Evolutionary conservation across 805 yeast genomes (phyloP), one percentile per base, ranked within the genome.

Genomic region (Lipomyces lipofer): DNA sequence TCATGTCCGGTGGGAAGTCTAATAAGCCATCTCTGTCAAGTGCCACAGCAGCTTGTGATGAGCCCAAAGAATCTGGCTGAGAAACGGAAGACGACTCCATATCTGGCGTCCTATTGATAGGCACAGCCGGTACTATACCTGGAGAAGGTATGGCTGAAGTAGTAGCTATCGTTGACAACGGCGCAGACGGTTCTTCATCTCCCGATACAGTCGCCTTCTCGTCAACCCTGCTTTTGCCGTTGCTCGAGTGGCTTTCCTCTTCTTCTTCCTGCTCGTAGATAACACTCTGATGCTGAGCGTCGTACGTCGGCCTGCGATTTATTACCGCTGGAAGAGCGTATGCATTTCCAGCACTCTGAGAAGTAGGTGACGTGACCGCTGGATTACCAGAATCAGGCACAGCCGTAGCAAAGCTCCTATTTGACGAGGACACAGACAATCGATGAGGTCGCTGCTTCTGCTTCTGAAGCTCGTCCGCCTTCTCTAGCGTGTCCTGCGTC

Each of bases 241-340:
- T 36, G 40, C 40, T 17, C 25, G 22, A 7, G 22, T 12, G 19
- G 27, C 43, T 17, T 19, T 17, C 30, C 39, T 27, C 43, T 8
- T 22, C 30, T 35, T 43, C 53, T 21, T 29, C 53, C 13, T 51
- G 50, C 28, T 51, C 54, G 10, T 39, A 25, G 30, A 51, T 51
- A 5, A 51, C 43, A 12, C 49, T 39, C 47, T 46, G 56, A 4
- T 17, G 46, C 29, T 50, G 46, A 22, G 19, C 28, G 9, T 27
- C 28, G 12, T 17, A 27, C 32, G 25, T 24, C 30, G 6, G 32
- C 32, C 40, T 30, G 12, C 49, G 17, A n/a, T n/a, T n/a, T n/a
- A n/a, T n/a, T n/a, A n/a, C n/a, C n/a, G n/a, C n/a, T 13, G 22
- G 40, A 17, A 30, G 17, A 30, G 19, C 17, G 10, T 28, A 30